Percentiles rank a stretch among this genome's conserved stretches.
Conservation (phyloP, 257 asterid genomes). For the Galeopsis tetrahit region DNA sequence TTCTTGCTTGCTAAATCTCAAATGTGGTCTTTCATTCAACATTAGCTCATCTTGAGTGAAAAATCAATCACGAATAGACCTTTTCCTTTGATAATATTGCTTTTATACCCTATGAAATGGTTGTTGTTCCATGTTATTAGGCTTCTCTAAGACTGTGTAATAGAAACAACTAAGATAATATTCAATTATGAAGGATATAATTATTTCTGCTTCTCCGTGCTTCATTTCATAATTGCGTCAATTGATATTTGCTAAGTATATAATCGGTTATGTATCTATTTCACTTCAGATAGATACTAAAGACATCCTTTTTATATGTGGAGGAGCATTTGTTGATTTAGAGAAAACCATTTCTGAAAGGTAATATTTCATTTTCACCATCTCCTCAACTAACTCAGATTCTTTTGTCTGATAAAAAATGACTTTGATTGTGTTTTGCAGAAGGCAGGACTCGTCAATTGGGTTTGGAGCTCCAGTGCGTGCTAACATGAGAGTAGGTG, state of each 20-base stretch:
- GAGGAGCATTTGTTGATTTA: slow-evolving; percentile 93
- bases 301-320: slow-evolving; percentile 90
- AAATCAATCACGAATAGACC: background rate
- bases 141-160: slow-evolving; percentile 6
- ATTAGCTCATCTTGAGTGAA: background rate
- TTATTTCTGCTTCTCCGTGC: background rate
- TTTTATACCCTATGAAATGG: slow-evolving; percentile 11
- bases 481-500: slow-evolving; percentile 87
- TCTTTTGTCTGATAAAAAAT: slow-evolving; percentile 17
- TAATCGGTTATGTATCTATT: slow-evolving; percentile 23
- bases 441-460: slow-evolving; percentile 93
- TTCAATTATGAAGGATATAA: slow-evolving; percentile 6
- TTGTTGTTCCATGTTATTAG: slow-evolving; percentile 12
- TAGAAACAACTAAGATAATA: background rate
- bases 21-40: background rate
- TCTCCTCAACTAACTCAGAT: slow-evolving; percentile 7
- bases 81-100: slow-evolving; percentile 23
- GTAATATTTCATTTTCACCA: slow-evolving; percentile 44
- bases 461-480: slow-evolving; percentile 97
- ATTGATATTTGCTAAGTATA: slow-evolving; percentile 17
- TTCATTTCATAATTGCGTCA: slow-evolving; percentile 11
- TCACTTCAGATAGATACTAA: slow-evolving; percentile 82
- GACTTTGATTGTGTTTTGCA: slow-evolving; percentile 37
- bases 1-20: slow-evolving; percentile 26
- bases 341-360: slow-evolving; percentile 95